Evolutionary conservation across 495 filamentous ascomycete species (phyloP), one percentile per base, ranked within the genome.

Genomic region (Aspergillus cavernicola): DNA sequence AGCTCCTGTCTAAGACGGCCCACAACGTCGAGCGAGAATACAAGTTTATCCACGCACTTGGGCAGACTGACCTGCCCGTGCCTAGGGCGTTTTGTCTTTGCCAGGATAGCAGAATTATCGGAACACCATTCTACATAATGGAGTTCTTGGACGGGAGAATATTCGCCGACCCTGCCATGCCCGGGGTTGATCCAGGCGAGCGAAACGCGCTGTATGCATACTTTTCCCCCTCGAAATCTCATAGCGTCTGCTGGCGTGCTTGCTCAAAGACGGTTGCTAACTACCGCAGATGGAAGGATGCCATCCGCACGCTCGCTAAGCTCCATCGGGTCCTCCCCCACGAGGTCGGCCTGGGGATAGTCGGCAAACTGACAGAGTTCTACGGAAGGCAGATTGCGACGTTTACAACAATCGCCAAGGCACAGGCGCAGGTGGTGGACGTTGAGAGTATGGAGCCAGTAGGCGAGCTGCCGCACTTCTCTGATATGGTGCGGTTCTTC

Each of bases 1-100:
- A 80, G 61, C 82, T 92, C 3, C 72, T 90, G 24, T 59, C 62
- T 4, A 47, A 50, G 18, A 38, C 36, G 2, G 53, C 53, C n/a
- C 53, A 56, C 35, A 28, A 50, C 9, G 47, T 56, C 11, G 53
- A 56, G 40, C 46, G 53, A 6, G 53, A 56, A 26, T 56, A 56
- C 29, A 45, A 29, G 13, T 32, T 56, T 8, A 39, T 56, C 10
- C 39, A 39, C 10, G 47, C 38, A 0, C 39, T 56, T 1, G 28
- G 19, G 12, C 6, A 46, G 1, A 50, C 38, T 6, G 47, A 45
- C 12, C n/a, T 56, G 8, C 46, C 53, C 6, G 53, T 56, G 6
- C 53, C 53, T 1, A 50, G 26, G 20, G 44, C 43, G 3, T 46
- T 37, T 26, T 5, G 18, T 22, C 53, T 56, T 8, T 56, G 46